Evolutionary conservation across 2,329 filamentous ascomycete species (phyloP).

Genomic region (Epichloe amarillans): DNA sequence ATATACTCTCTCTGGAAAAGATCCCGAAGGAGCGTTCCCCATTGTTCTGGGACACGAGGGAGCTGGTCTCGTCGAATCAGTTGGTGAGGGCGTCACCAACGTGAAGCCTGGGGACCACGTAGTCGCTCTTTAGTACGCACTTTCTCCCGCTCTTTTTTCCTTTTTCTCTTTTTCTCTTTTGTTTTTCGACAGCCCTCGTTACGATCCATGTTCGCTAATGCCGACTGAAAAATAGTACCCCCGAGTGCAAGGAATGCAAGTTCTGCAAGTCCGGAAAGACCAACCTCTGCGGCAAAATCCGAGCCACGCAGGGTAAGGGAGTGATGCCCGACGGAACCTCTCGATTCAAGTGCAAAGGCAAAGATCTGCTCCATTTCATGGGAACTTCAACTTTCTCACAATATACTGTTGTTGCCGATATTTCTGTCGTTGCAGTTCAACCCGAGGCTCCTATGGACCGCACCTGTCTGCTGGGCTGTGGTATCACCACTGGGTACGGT

Average conservation of each 20-base stretch:
- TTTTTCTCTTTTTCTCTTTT: no score
- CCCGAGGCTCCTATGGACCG: conserved; percentile 87
- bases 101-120: conserved; percentile 92
- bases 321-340: conserved; percentile 96
- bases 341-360: conserved; percentile 87
- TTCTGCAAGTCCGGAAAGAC: conserved; percentile 99
- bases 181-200: no score
- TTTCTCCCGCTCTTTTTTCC: background rate
- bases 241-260: conserved; percentile 96
- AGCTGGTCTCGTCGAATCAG: conserved; percentile 81
- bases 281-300: conserved; percentile 97
- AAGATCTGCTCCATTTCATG: conserved; percentile 98
- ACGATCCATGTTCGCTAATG: background rate
- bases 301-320: conserved; percentile 87
- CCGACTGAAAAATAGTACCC: conserved; percentile 48
- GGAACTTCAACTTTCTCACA: conserved; percentile 97
- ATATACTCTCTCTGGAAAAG: conserved; percentile 90
- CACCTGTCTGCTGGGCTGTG: conserved; percentile 90
- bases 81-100: conserved; percentile 87
- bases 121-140: conserved; percentile 65
- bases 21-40: conserved; percentile 89
- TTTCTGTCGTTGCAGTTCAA: conserved; percentile 91
- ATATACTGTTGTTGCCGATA: conserved; percentile 97
- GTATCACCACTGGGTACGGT: conserved; percentile 97
- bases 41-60: conserved; percentile 83